Percentiles rank a stretch among this genome's conserved stretches.
These are phyloP conservation scores for Suillus placidus DNA, from an alignment of 768 basidiomycete genomes.

Conservation along the genomic window DNA sequence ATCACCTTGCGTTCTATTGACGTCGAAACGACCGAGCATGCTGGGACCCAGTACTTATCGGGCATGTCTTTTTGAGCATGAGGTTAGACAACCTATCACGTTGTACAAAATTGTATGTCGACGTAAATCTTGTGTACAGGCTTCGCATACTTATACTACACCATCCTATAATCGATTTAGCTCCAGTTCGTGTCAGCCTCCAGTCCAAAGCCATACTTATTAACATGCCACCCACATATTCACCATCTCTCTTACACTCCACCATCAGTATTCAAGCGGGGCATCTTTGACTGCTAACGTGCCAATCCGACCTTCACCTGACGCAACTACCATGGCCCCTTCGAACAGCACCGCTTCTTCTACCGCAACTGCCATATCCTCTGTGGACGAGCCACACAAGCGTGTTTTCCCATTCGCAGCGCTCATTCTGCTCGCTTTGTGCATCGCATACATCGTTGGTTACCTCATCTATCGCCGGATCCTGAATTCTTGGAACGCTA, in stretches of 20 bases:
- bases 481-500: constrained; percentile 20
- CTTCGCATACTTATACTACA: not conserved
- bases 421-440: constrained; percentile 28
- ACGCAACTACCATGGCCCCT: not conserved
- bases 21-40: not conserved
- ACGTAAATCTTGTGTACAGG: not conserved
- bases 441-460: constrained; percentile 27
- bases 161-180: not conserved
- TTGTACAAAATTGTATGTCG: not conserved
- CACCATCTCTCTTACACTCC: not conserved
- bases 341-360: not conserved
- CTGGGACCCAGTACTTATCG: not conserved
- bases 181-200: not conserved
- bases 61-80: not conserved
- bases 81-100: not conserved
- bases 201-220: not conserved
- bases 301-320: not conserved
- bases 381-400: constrained; percentile 13
- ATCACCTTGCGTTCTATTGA: not conserved
- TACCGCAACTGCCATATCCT: constrained; percentile 7
- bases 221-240: not conserved
- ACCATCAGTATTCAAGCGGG: not conserved
- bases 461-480: constrained; percentile 31
- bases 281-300: not conserved
- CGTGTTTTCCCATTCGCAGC: constrained; percentile 23